Conservation (phyloP, 371 early-diverging fungal species). For the Syncephalis fuscata region DNA sequence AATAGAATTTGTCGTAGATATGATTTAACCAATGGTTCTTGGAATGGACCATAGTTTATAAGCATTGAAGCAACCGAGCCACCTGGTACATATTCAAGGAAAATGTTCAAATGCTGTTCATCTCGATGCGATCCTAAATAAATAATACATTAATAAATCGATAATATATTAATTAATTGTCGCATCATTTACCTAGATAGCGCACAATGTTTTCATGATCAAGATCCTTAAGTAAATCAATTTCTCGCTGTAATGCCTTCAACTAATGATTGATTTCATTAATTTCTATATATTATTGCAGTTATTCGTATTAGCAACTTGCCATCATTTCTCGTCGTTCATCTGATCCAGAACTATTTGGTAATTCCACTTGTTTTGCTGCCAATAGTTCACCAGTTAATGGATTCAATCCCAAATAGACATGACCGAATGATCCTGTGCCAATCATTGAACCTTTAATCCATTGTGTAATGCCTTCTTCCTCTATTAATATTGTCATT, state of each 20-base stretch:
- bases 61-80: constrained; percentile 83
- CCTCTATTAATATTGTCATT: no score
- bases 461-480: constrained; percentile 23
- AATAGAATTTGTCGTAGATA: constrained; percentile 82
- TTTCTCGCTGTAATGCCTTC: constrained; percentile 78
- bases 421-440: constrained; percentile 93
- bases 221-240: constrained; percentile 72
- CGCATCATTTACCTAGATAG: constrained; percentile 62
- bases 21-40: constrained; percentile 62
- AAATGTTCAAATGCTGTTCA: constrained; percentile 74
- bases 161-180: not conserved
- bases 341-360: constrained; percentile 44
- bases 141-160: not conserved
- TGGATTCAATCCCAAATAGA: constrained; percentile 81
- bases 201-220: constrained; percentile 90
- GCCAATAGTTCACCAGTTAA: constrained; percentile 86
- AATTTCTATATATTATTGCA: not conserved
- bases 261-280: constrained; percentile 14
- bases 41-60: constrained; percentile 72
- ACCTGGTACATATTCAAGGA: constrained; percentile 96
- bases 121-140: constrained; percentile 55
- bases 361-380: constrained; percentile 92
- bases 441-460: constrained; percentile 87
- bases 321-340: constrained; percentile 35
- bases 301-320: constrained; percentile 17